Conservation (phyloP, 2,329 filamentous ascomycete species). For the Pseudogymnoascus sp. region DNA sequence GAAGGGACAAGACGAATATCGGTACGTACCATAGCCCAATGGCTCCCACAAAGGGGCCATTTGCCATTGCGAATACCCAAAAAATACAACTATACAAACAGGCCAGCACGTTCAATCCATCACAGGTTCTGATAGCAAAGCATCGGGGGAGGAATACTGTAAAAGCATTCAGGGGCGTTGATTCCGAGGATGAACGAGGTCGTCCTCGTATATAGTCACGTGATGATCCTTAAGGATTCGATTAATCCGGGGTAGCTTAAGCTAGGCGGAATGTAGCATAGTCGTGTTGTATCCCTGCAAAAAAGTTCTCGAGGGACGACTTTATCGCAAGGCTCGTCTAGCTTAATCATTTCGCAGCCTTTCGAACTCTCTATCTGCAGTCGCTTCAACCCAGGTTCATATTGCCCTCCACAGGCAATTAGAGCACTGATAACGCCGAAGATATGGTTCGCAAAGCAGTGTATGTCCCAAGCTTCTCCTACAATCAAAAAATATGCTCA, state of each 20-base stretch:
- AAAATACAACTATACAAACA: not conserved
- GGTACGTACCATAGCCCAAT: conserved; percentile 4
- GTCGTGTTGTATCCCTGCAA: not conserved
- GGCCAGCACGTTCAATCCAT: not conserved
- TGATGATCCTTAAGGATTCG: not conserved
- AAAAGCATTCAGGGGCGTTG: not conserved
- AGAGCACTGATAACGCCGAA: not conserved
- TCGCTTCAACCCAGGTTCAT: conserved; percentile 10
- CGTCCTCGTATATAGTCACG: not conserved
- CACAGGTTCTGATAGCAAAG: not conserved
- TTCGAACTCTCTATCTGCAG: not conserved
- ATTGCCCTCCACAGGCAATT: conserved; percentile 8
- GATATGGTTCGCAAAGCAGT: conserved; percentile 14
- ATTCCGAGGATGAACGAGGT: not conserved
- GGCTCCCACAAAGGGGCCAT: not conserved
- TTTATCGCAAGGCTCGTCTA: conserved; percentile 7
- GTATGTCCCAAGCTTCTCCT: conserved; percentile 9
- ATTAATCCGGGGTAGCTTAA: not conserved
- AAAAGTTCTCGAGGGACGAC: not conserved
- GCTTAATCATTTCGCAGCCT: conserved; percentile 8
- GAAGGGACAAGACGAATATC: not conserved
- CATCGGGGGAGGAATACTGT: not conserved
- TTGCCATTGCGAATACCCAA: not conserved
- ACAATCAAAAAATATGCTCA: not conserved
- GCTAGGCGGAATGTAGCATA: not conserved